Base-by-base conservation (phyloP, 2,329 filamentous ascomycete species). In the Colletotrichum zoysiae region DNA sequence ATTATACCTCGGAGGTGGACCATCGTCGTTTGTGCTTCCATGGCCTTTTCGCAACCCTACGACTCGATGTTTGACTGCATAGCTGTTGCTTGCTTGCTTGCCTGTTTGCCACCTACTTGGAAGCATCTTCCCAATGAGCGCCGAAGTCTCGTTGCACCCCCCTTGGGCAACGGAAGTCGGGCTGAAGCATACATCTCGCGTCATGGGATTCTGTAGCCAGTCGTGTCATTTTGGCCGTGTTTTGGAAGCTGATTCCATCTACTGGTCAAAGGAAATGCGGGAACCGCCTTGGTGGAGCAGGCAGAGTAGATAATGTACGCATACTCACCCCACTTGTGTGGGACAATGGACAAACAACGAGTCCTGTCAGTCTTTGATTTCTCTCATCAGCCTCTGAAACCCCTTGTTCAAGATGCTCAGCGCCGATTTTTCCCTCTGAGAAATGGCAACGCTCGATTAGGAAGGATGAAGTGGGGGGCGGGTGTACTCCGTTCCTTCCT, bases 201-300 rank as follows among this genome's bases (percentile, higher is more conserved):
- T n/a, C 20, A 8, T n/a, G 9, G 5, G 8, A 11, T 8, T 4
- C 44, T n/a, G 1, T 1, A 23, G 20, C 8, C 1, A 11, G 20
- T 23, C 11, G n/a, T 23, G 20, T 11, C 9, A 1, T n/a, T 23
- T 23, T 48, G 8, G 9, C 46, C 23, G 20, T 2, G 2, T 2
- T 12, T 12, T 12, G 8, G 9, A 16, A 23, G 20, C 4, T 3
- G 8, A 3, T 48, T 48, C 12, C 20, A 5, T 11, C 9, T 3
- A 12, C 23, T n/a, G 20, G n/a, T 48, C 8, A 3, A 46, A 46
- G 18, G 18, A 46, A 46, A n/a, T 46, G 18, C 8, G 7, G 20
- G 11, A 48, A 12, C 20, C 4, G 46, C 46, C n/a, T 48, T 48
- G 44, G n/a, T 46, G 7, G 18, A 46, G 12, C 18, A 46, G 7